Conservation (phyloP, 257 asterid species). For the Phtheirospermum japonicum region DNA sequence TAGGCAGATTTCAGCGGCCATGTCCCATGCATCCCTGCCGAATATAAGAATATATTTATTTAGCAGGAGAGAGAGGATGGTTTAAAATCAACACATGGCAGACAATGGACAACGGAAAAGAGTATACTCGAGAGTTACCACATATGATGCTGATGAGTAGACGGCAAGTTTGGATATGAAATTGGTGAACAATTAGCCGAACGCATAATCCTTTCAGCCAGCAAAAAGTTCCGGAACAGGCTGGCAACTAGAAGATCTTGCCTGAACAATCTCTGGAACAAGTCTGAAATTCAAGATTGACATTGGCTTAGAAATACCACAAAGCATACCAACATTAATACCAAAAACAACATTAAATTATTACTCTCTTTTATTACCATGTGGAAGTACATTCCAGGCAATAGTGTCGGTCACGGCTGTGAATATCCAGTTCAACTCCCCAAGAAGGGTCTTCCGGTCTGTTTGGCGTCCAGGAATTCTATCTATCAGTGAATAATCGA, state of each 20-base stretch:
- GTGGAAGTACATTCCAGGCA: constrained; percentile 99
- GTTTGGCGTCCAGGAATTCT: constrained; percentile 99
- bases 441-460: constrained; percentile 96
- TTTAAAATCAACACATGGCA: constrained; percentile 19
- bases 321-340: neutral
- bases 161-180: constrained; percentile 86
- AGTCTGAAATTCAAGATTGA: constrained; percentile 49
- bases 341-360: constrained; percentile 15
- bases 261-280: constrained; percentile 96
- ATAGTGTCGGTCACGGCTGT: constrained; percentile 98
- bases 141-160: constrained; percentile 99
- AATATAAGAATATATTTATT: constrained; percentile 22
- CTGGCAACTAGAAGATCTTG: constrained; percentile 99
- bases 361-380: constrained; percentile 56
- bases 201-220: constrained; percentile 99
- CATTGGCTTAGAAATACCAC: constrained; percentile 17
- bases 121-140: constrained; percentile 49
- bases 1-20: constrained; percentile 99
- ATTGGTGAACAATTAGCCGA: constrained; percentile 98
- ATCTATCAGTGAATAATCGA: constrained; percentile 85
- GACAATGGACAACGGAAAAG: constrained; percentile 20
- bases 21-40: constrained; percentile 99
- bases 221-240: constrained; percentile 87
- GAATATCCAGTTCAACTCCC: constrained; percentile 99
- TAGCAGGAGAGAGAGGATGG: constrained; percentile 23